Evolutionary conservation across 148 eudicot species (phyloP).

Genomic region (Camellia japonica): DNA sequence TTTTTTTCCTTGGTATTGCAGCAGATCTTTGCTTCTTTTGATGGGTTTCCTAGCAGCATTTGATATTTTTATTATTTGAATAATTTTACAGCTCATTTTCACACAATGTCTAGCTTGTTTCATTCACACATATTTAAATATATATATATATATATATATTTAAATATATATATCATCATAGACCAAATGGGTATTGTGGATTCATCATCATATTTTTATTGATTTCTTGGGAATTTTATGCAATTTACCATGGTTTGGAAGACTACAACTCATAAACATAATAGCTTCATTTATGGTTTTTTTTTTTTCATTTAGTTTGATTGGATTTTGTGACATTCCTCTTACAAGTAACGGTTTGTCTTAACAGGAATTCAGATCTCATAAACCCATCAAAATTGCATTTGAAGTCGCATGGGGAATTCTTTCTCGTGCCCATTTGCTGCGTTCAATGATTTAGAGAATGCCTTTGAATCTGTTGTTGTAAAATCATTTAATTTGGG

Average conservation of each 20-base stretch:
- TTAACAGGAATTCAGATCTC: constrained; percentile 24
- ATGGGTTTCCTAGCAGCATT: neutral
- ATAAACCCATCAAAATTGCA: constrained; percentile 8
- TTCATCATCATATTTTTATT: constrained; percentile 7
- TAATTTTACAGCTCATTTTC: constrained; percentile 9
- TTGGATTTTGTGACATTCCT: constrained; percentile 6
- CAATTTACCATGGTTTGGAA: neutral
- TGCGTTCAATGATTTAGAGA: constrained; percentile 45
- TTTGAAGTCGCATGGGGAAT: constrained; percentile 65
- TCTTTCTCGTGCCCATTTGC: constrained; percentile 63
- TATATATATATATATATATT: neutral
- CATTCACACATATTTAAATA: neutral
- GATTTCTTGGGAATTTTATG: neutral
- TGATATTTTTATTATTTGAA: neutral
- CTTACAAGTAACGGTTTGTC: constrained; percentile 8
- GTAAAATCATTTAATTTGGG: constrained; percentile 48
- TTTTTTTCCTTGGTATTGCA: neutral
- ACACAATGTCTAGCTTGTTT: constrained; percentile 10
- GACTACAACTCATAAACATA: neutral
- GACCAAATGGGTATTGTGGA: neutral
- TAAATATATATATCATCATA: neutral
- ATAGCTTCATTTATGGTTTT: neutral
- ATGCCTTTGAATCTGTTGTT: constrained; percentile 47
- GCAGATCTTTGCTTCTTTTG: neutral
- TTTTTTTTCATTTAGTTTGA: neutral